Evolutionary conservation across 2,329 filamentous ascomycete genomes (phyloP), one percentile per base, ranked within the genome.

Genomic region (Colletotrichum liriopes): DNA sequence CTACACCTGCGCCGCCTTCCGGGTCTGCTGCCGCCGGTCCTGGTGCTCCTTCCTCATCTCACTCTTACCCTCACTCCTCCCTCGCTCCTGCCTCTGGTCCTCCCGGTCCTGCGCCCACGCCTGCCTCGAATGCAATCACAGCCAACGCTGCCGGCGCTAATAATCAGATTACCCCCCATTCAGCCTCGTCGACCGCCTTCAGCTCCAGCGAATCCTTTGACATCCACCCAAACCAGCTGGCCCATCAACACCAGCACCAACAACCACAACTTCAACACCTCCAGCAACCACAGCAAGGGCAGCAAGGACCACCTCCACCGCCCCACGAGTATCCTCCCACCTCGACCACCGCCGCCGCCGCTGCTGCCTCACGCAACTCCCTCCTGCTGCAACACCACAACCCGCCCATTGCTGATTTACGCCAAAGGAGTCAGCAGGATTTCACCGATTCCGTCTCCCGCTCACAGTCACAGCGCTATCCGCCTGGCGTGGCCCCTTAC

Each of bases 381-480:
- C 70, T 74, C 65, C 63, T 74, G 43, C 65, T 71, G 68, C 74
- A 71, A 63, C 72, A 69, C n/a, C 59, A 72, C 59, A 64, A 64
- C 23, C 69, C 65, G 49, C 73, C 73, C 70, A 76, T 75, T 45
- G 79, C 81, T 76, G 82, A 83, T 69, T 77, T 78, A 67, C 80
- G 80, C 62, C 82, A 81, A 62, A 82, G 62, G 80, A 79, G 75
- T 75, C 79, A 75, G 78, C 78, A 80, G 67, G 86, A 89, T 73
- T 87, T 86, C 74, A 80, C 81, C 67, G 86, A 88, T 74, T 80
- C 84, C 63, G 83, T 87, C 43, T 84, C 84, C 67, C 86, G 86
- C 66, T 87, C 87, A 18, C 86, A 89, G 79, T 88, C 86, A 74
- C 85, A 88, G 73, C 85, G 86, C 76, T 87, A 85, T 75, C 81